These are phyloP conservation scores for Rhizoclosmatium globosum DNA, from an alignment of 192 early-diverging fungal genomes.

Conservation along the genomic window DNA sequence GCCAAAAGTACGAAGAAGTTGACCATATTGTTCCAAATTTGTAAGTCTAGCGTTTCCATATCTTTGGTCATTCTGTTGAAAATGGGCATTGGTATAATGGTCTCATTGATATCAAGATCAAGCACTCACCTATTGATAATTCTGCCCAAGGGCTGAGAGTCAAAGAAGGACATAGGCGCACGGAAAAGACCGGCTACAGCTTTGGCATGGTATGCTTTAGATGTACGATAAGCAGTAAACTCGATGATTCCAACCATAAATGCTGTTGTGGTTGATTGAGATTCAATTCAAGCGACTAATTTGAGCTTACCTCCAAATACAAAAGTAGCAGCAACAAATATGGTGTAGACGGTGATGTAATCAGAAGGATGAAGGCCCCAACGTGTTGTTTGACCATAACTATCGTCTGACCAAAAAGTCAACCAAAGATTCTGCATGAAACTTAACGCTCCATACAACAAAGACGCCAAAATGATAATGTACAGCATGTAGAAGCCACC, in stretches of 20 bases:
- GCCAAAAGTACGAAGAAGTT: constrained; percentile 64
- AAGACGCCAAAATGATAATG: background rate
- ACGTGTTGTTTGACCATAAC: background rate
- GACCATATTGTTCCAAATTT: constrained; percentile 54
- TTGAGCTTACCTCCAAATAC: background rate
- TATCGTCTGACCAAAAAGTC: constrained; percentile 6
- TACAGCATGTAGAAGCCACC: background rate
- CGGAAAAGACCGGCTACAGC: constrained; percentile 51
- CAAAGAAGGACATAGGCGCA: constrained; percentile 68
- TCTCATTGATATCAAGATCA: constrained; percentile 33
- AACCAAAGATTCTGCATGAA: constrained; percentile 14
- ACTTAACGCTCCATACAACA: background rate
- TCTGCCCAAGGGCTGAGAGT: constrained; percentile 65
- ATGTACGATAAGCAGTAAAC: constrained; percentile 24
- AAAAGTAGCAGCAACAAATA: background rate
- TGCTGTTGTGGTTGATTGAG: background rate
- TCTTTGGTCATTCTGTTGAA: constrained; percentile 63
- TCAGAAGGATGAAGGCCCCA: background rate
- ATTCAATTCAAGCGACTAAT: too few species aligned
- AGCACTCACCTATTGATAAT: too few species aligned
- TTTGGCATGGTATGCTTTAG: constrained; percentile 54
- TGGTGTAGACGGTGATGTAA: constrained; percentile 4
- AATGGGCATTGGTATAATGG: too few species aligned
- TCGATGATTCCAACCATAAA: constrained; percentile 35
- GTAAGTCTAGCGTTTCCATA: constrained; percentile 59